These are phyloP conservation scores for Phlebopus sp. DNA, from an alignment of 1,284 basidiomycete species.

Conservation along the genomic window DNA sequence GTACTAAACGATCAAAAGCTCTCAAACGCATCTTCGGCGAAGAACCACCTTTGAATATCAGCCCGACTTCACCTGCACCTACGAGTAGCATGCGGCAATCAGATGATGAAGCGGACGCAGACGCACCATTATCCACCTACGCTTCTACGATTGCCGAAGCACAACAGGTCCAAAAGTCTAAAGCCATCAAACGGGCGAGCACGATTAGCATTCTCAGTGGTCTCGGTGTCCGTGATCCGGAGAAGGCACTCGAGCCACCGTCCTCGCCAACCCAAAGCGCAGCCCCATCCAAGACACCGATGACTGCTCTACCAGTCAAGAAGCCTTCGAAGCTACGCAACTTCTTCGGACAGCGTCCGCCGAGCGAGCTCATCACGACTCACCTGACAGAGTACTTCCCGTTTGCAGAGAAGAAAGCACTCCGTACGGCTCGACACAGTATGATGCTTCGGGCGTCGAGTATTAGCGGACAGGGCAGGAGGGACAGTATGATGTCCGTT, in stretches of 20 bases:
- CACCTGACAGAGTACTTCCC: constrained; percentile 98
- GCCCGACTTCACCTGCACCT: constrained; percentile 35
- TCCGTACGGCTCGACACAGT: constrained; percentile 83
- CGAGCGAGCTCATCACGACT: constrained; percentile 95
- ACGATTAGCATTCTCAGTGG: constrained; percentile 94
- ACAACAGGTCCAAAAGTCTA: constrained; percentile 37
- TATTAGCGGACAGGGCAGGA: constrained; percentile 34
- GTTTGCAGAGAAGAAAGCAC: constrained; percentile 83
- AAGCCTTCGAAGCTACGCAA: constrained; percentile 79
- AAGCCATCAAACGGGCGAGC: constrained; percentile 87
- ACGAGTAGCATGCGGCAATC: constrained; percentile 21
- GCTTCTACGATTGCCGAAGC: constrained; percentile 3
- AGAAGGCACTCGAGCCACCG: constrained; percentile 55
- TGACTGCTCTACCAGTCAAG: constrained; percentile 34
- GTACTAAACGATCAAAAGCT: constrained; percentile 44
- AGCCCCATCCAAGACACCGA: constrained; percentile 16
- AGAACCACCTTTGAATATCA: constrained; percentile 35
- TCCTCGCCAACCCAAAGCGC: constrained; percentile 36
- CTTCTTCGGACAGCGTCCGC: constrained; percentile 98
- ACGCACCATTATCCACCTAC: constrained; percentile 33
- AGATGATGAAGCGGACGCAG: constrained; percentile 42
- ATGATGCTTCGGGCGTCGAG: constrained; percentile 57
- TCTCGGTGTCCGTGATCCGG: constrained; percentile 76
- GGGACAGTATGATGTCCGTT: constrained; percentile 52
- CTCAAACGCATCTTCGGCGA: constrained; percentile 60